Evolutionary conservation across 345 rosid species (phyloP), one percentile per base, ranked within the genome.

Genomic region (Pistacia integerrima): DNA sequence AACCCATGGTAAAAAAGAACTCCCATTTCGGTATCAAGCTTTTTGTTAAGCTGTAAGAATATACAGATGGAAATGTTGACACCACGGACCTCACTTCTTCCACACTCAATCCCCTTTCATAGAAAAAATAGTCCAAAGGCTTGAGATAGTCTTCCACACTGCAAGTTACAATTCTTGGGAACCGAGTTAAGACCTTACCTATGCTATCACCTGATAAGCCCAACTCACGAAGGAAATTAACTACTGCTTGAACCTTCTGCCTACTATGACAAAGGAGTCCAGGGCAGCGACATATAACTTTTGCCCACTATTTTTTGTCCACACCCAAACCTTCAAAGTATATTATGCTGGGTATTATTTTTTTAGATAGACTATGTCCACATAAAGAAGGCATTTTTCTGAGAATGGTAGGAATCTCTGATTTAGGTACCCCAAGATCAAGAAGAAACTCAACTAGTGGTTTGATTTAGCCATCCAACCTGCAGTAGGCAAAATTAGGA

Each of bases 401-500:
- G 48, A 93, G 84, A 74, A 91, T 89, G 54, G 79, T 76, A 0
- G 88, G 85, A 70, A 91, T 86, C 49, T 88, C 84, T 54, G 93
- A 85, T 64, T 89, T 91, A 9, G 93, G 18, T 13, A 14, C 56
- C 56, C 56, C 56, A 52, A 52, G 18, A 52, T 13, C 56, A 2
- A 52, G 16, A 14, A 52, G 56, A 52, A 52, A 52, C 56, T 13
- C 56, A 52, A 52, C 14, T 52, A 52, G 12, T 12, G 97, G 98
- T 84, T 85, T 93, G 82, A 93, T 89, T 75, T 93, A 90, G 4
- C 92, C 87, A 22, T 91, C 97, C 38, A 93, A 80, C 75, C 91
- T 91, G 85, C 88, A 91, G 74, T 90, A 86, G 51, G 93, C 90
- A 78, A 93, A 91, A 22, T 94, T 84, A 10, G 98, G 90, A 64